A percentile compares a stretch with the other conserved stretches of the same genome.
Conservation (phyloP, 148 eudicot genomes). For the Arbutus unedo region DNA sequence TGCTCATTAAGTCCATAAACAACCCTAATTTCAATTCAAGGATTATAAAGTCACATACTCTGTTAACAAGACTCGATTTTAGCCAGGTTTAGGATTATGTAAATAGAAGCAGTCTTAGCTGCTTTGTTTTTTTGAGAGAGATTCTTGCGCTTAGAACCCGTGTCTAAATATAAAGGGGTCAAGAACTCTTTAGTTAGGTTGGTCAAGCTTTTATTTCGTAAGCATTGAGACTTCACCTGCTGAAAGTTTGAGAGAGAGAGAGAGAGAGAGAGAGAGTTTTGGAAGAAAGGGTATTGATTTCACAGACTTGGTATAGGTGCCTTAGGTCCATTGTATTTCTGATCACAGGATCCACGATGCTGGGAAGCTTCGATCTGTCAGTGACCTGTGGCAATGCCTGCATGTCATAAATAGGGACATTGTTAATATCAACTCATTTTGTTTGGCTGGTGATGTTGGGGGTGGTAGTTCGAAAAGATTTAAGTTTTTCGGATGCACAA, state of each 20-base stretch:
- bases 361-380: constrained; percentile 77
- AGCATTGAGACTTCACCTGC: background rate
- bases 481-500: too few species aligned
- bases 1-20: background rate
- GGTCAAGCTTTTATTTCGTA: background rate
- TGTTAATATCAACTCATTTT: background rate
- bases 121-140: background rate
- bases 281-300: background rate
- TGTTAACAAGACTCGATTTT: too few species aligned
- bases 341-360: constrained; percentile 75
- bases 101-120: background rate
- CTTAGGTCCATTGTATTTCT: constrained; percentile 71
- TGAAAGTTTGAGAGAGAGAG: background rate
- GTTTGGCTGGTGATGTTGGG: too few species aligned
- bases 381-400: constrained; percentile 94
- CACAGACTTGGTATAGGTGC: constrained; percentile 79
- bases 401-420: constrained; percentile 7
- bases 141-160: background rate
- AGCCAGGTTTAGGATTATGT: too few species aligned
- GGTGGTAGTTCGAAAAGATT: too few species aligned
- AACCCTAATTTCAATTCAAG: too few species aligned
- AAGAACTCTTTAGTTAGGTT: background rate
- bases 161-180: background rate
- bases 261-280: background rate
- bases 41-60: too few species aligned